Evolutionary conservation across 2,329 filamentous ascomycete genomes (phyloP).

Genomic region (Aotearoamyces nothofagi): DNA sequence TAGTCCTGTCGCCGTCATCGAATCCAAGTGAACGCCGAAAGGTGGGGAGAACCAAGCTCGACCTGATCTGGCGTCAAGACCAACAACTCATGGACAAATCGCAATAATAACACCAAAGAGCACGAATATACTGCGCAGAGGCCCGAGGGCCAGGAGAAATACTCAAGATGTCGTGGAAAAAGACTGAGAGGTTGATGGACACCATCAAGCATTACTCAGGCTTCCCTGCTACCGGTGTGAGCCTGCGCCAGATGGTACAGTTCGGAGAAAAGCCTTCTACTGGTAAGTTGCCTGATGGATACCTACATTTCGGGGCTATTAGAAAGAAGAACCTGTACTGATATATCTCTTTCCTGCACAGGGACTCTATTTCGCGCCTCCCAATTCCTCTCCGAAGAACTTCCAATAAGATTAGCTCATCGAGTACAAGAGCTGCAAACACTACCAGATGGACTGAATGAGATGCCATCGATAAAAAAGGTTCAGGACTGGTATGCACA

Average conservation of each 20-base stretch:
- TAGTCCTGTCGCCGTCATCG: too few species aligned
- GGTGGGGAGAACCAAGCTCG: background rate
- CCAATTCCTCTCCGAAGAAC: conserved; percentile 95
- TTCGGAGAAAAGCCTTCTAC: conserved; percentile 90
- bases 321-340: conserved; percentile 2
- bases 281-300: conserved; percentile 38
- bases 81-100: conserved; percentile 8
- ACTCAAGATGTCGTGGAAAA: conserved; percentile 78
- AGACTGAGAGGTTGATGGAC: conserved; percentile 79
- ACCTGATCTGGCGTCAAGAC: conserved; percentile 5
- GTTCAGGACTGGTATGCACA: conserved; percentile 99
- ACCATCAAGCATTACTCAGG: conserved; percentile 95
- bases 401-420: conserved; percentile 91
- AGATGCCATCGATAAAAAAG: conserved; percentile 92
- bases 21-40: too few species aligned
- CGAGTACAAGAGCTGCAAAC: conserved; percentile 88
- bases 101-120: conserved; percentile 7
- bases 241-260: conserved; percentile 96
- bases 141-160: conserved; percentile 14
- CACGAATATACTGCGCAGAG: conserved; percentile 9
- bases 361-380: conserved; percentile 94
- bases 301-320: conserved; percentile 1
- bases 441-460: conserved; percentile 86
- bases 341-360: conserved; percentile 20
- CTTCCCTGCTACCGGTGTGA: conserved; percentile 93